These are phyloP conservation scores for Cardamine occulta DNA, from an alignment of 345 rosid species.

Conservation along the genomic window DNA sequence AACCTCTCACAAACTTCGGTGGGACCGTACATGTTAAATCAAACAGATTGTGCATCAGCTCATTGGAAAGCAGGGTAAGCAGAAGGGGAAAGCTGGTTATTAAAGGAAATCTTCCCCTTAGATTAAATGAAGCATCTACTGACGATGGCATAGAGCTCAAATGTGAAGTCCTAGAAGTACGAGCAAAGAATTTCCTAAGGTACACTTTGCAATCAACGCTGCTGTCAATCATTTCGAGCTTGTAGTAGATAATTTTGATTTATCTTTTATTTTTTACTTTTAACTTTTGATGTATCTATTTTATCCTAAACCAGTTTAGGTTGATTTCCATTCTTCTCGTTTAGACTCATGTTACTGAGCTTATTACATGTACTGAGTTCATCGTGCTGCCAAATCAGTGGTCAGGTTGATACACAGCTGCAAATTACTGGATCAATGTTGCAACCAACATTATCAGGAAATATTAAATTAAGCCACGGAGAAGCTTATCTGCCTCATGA, in stretches of 20 bases:
- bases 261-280: background rate
- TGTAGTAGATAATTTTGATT: constrained; percentile 2
- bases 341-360: constrained; percentile 4
- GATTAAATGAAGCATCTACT: constrained; percentile 70
- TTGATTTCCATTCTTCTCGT: constrained; percentile 6
- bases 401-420: constrained; percentile 95
- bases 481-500: constrained; percentile 99
- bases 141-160: constrained; percentile 89
- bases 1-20: constrained; percentile 90
- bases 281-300: constrained; percentile 1
- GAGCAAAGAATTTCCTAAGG: constrained; percentile 91
- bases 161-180: constrained; percentile 95
- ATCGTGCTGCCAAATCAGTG: constrained; percentile 57
- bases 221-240: constrained; percentile 10
- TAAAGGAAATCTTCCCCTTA: constrained; percentile 85
- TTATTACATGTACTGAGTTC: constrained; percentile 11
- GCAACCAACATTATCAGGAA: constrained; percentile 97
- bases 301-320: background rate
- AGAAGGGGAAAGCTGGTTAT: constrained; percentile 88
- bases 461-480: constrained; percentile 91
- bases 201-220: constrained; percentile 32
- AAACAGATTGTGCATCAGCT: constrained; percentile 79
- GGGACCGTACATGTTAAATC: constrained; percentile 87
- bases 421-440: constrained; percentile 90
- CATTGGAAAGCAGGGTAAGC: constrained; percentile 86